phyloP scores from a whole-genome alignment of 257 asterid species.

The Solanum dulcamara region DNA sequence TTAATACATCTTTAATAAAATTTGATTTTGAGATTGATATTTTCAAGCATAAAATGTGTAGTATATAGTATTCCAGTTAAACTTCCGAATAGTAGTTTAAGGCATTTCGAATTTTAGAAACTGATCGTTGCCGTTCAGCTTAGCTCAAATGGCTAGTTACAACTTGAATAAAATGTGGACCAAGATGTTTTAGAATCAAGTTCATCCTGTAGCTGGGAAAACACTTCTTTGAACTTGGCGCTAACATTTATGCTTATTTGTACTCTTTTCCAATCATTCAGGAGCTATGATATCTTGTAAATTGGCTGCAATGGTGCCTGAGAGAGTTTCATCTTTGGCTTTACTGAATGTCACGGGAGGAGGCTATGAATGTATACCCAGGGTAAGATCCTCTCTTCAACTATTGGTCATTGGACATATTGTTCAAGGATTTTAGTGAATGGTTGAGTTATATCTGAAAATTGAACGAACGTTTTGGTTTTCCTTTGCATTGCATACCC shows the following conservation, averaged over 20 bases:
- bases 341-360: slow-evolving; percentile 96
- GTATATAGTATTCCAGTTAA: not conserved
- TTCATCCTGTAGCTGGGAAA: not conserved
- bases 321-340: slow-evolving; percentile 71
- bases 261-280: slow-evolving; percentile 16
- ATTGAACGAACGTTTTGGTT: not conserved
- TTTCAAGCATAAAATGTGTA: not conserved
- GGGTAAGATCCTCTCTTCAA: slow-evolving; percentile 25
- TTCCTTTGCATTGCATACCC: not conserved
- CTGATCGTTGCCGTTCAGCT: not conserved
- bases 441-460: not conserved
- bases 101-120: not conserved
- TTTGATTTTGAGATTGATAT: not conserved
- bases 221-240: not conserved
- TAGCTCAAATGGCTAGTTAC: not conserved
- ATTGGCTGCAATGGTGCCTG: slow-evolving; percentile 83
- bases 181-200: not conserved
- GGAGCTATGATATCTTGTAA: slow-evolving; percentile 97
- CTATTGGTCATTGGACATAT: not conserved
- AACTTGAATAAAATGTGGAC: not conserved
- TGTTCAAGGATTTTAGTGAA: not conserved
- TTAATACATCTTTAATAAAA: not conserved
- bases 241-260: not conserved
- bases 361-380: slow-evolving; percentile 92
- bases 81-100: not conserved